Conservation (phyloP, 192 early-diverging fungal genomes). For the Spizellomyces punctatus region DNA sequence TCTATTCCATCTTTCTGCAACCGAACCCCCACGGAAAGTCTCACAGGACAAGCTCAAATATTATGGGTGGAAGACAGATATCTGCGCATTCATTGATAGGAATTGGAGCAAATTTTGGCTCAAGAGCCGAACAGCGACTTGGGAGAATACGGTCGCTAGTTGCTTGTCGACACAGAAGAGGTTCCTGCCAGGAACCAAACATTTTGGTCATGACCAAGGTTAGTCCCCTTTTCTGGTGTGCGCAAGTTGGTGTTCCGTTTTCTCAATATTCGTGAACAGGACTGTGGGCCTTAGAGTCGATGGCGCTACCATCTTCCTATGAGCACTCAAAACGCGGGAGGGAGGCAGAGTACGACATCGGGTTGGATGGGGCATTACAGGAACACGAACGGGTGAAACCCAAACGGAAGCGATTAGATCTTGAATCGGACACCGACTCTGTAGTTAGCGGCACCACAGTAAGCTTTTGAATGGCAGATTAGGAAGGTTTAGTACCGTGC, state of each 20-base stretch:
- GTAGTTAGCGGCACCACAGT: constrained; percentile 10
- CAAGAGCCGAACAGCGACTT: constrained; percentile 60
- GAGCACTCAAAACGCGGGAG: constrained; percentile 18
- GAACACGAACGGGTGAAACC: constrained; percentile 19
- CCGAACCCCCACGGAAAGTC: constrained; percentile 36
- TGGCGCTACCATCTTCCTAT: constrained; percentile 13
- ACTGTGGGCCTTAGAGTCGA: constrained; percentile 20
- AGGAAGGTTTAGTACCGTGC: neutral
- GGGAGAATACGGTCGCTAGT: constrained; percentile 64
- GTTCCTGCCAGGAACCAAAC: constrained; percentile 39
- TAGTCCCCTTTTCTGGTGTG: neutral
- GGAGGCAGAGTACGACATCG: constrained; percentile 27
- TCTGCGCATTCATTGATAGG: constrained; percentile 66
- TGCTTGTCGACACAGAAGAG: constrained; percentile 57
- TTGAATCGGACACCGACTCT: constrained; percentile 31
- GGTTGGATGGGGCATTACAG: constrained; percentile 32
- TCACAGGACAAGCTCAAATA: constrained; percentile 21
- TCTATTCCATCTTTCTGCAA: constrained; percentile 65
- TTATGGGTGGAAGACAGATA: constrained; percentile 54
- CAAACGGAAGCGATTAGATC: constrained; percentile 19
- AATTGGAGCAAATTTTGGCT: constrained; percentile 72
- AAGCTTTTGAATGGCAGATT: neutral
- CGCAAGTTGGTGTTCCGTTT: neutral
- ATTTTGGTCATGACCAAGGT: constrained; percentile 31
- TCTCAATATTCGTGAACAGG: constrained; percentile 13